These are phyloP conservation scores for Colletotrichum nymphaeae DNA, from an alignment of 2,329 filamentous ascomycete genomes.

Conservation along the genomic window DNA sequence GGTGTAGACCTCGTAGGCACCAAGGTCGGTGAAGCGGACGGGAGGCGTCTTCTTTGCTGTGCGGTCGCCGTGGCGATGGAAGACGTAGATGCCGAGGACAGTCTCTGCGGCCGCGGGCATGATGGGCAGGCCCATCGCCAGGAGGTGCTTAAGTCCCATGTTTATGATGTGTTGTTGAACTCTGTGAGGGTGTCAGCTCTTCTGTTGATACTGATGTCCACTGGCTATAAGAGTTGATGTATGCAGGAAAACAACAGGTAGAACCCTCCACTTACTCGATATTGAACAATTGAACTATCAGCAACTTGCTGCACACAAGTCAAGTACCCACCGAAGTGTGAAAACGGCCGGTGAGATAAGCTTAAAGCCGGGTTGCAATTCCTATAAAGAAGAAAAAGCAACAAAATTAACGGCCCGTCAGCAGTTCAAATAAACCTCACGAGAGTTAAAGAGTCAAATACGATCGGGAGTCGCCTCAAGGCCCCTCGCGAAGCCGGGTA, in stretches of 20 bases:
- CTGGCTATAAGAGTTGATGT: neutral
- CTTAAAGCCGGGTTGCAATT: neutral
- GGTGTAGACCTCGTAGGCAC: conserved; percentile 79
- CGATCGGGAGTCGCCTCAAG: neutral
- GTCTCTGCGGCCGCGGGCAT: conserved; percentile 68
- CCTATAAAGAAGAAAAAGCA: neutral
- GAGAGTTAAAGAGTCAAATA: neutral
- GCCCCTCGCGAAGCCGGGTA: neutral
- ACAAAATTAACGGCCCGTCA: neutral
- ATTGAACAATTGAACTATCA: neutral
- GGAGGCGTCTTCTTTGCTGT: conserved; percentile 81
- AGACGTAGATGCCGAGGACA: conserved; percentile 85
- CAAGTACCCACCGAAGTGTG: neutral
- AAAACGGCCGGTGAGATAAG: neutral
- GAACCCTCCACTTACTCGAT: neutral
- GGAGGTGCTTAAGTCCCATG: conserved; percentile 54
- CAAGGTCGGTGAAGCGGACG: conserved; percentile 80
- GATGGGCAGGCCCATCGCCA: conserved; percentile 43
- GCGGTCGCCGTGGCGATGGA: conserved; percentile 90
- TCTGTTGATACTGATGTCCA: neutral
- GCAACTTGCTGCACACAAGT: neutral
- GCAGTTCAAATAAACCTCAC: neutral
- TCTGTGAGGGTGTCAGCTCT: neutral
- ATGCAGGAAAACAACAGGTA: neutral
- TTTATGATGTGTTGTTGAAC: conserved; percentile 4